These are phyloP conservation scores for Ephemerocybe angulata DNA, from an alignment of 768 basidiomycete species.

Conservation along the genomic window DNA sequence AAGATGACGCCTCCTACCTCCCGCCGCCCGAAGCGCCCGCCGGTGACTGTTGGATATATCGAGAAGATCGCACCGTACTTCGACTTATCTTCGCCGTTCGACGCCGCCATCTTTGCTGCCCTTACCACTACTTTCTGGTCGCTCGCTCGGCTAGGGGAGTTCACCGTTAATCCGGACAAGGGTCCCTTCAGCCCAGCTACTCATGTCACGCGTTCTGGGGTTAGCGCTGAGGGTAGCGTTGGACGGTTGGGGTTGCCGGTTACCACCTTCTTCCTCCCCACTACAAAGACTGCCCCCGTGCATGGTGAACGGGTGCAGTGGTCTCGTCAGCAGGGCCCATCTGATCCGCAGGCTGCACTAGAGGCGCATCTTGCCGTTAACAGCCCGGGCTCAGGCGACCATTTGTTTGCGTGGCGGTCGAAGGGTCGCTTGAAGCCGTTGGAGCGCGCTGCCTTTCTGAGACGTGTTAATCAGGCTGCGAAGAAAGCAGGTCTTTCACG, in stretches of 20 bases:
- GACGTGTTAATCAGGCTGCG: conserved; percentile 12
- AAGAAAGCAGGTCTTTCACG: conserved; percentile 3
- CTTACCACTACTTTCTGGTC: conserved; percentile 24
- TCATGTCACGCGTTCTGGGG: conserved; percentile 12
- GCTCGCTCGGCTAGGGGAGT: conserved; percentile 17
- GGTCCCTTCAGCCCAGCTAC: conserved; percentile 15
- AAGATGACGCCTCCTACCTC: conserved; percentile 13
- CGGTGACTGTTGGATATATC: conserved; percentile 12
- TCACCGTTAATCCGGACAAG: conserved; percentile 17
- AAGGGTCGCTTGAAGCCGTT: conserved; percentile 13
- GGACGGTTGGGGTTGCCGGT: not conserved
- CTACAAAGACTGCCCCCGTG: not conserved
- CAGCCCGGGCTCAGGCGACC: conserved; percentile 12
- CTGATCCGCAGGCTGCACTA: conserved; percentile 19
- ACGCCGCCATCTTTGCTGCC: conserved; percentile 25
- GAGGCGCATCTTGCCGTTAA: conserved; percentile 22
- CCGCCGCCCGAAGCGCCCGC: conserved; percentile 7
- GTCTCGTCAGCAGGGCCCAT: conserved; percentile 13
- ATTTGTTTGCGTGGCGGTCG: conserved; percentile 6
- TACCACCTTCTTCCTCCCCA: conserved; percentile 6
- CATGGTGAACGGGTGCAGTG: conserved; percentile 1
- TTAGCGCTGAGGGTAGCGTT: conserved; percentile 11
- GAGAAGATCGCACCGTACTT: conserved; percentile 8
- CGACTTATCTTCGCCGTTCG: conserved; percentile 12
- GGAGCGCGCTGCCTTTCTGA: conserved; percentile 21